Conservation (phyloP, 768 basidiomycete genomes). For the Suillus lakei region DNA sequence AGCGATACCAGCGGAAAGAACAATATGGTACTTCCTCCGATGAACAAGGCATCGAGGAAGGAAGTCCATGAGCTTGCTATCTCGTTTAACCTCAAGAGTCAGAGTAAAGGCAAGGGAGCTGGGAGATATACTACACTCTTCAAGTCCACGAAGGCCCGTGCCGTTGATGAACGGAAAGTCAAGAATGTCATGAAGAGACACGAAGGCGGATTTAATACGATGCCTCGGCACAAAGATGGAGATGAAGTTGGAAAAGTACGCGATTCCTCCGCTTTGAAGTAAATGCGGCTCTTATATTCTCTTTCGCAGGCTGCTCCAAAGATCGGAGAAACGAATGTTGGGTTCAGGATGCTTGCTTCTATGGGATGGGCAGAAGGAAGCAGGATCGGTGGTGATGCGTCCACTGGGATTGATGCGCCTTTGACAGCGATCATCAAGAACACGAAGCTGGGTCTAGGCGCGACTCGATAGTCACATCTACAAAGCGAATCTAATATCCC, state of each 20-base stretch:
- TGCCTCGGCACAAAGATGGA: conserved; percentile 73
- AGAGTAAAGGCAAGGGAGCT: conserved; percentile 74
- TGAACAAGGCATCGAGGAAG: conserved; percentile 73
- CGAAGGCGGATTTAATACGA: conserved; percentile 34
- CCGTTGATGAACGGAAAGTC: conserved; percentile 68
- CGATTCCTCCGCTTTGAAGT: background rate
- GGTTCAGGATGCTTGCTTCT: conserved; percentile 82
- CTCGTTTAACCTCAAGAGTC: conserved; percentile 78
- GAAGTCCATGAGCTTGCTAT: conserved; percentile 80
- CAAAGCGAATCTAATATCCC: background rate
- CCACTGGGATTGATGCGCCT: conserved; percentile 73
- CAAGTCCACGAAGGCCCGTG: conserved; percentile 66
- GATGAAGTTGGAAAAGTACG: conserved; percentile 85
- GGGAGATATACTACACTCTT: conserved; percentile 76
- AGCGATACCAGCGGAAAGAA: conserved; percentile 51
- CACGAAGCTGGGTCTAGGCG: conserved; percentile 85
- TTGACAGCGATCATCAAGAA: conserved; percentile 86
- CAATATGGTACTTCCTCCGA: conserved; percentile 77
- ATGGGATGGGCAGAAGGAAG: conserved; percentile 95
- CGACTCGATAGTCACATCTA: conserved; percentile 32
- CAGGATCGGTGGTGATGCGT: conserved; percentile 63
- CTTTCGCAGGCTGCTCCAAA: conserved; percentile 71
- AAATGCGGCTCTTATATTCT: background rate
- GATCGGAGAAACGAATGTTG: conserved; percentile 79
- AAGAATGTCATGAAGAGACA: conserved; percentile 42